Conservation (phyloP, 2,329 filamentous ascomycete genomes). For the Aureobasidium vineae region DNA sequence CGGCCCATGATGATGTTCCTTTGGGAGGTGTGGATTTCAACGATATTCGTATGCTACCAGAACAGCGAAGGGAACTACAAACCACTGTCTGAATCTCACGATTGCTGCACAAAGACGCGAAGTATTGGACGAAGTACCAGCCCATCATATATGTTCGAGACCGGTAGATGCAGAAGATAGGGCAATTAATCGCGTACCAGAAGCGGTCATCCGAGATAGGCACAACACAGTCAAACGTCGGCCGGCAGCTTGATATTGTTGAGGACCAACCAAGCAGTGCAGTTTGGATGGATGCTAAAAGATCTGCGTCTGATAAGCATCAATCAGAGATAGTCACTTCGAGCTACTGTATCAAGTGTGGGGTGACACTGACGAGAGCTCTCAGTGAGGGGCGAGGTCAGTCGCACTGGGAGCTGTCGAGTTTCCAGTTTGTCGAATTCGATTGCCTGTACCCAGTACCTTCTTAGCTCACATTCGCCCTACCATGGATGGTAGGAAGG, state of each 20-base stretch:
- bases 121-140: no score
- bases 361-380: background rate
- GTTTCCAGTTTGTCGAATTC: background rate
- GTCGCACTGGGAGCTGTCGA: background rate
- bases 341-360: background rate
- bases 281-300: background rate
- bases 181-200: background rate
- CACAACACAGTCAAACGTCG: background rate
- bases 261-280: background rate
- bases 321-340: background rate
- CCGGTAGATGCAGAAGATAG: background rate
- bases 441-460: no score
- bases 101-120: background rate
- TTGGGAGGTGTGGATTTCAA: background rate
- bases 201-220: slow-evolving; percentile 11
- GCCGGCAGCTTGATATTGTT: background rate
- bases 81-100: background rate
- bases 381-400: background rate
- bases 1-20: background rate
- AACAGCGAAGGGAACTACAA: background rate
- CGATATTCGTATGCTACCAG: background rate
- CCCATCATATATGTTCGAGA: background rate
- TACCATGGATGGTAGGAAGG: no score
- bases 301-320: slow-evolving; percentile 20
- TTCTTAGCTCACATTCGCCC: no score